Evolutionary conservation across 345 rosid genomes (phyloP).

Genomic region (Rhodomyrtus tomentosa): DNA sequence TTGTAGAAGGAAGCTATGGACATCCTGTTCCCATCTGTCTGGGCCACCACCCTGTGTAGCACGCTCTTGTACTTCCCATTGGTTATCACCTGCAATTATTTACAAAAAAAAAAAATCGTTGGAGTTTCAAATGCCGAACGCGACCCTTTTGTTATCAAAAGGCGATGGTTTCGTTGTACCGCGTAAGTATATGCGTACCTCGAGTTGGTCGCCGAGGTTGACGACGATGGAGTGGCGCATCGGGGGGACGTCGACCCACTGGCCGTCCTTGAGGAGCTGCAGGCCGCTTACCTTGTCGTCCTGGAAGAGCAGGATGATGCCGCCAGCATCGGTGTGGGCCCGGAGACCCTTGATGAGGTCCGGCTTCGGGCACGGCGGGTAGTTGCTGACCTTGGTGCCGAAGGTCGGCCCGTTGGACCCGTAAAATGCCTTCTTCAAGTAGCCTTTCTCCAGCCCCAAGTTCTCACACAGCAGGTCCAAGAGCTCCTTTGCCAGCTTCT

Average conservation of each 20-base stretch:
- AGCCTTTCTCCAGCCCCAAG: constrained; percentile 71
- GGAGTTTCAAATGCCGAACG: not conserved
- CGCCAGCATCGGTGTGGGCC: constrained; percentile 99
- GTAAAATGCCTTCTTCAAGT: constrained; percentile 50
- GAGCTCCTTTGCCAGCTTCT: constrained; percentile 75
- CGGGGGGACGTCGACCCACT: constrained; percentile 92
- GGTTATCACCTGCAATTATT: constrained; percentile 49
- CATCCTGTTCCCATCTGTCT: constrained; percentile 67
- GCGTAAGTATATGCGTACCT: constrained; percentile 23
- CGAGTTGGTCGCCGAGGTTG: constrained; percentile 91
- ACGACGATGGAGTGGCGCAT: constrained; percentile 86
- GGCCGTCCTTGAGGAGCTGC: constrained; percentile 81
- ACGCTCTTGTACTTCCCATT: constrained; percentile 93
- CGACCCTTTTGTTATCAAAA: not conserved
- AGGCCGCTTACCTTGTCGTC: constrained; percentile 87
- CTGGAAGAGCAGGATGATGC: constrained; percentile 82
- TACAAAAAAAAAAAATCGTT: no score
- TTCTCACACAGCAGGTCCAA: constrained; percentile 77
- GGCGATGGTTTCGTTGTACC: not conserved
- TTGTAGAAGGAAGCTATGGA: constrained; percentile 91
- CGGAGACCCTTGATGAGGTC: constrained; percentile 84
- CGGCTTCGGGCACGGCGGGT: constrained; percentile 96
- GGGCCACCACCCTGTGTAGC: constrained; percentile 77
- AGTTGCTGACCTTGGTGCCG: constrained; percentile 91
- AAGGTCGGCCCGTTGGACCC: constrained; percentile 70